Conservation (phyloP, 257 asterid genomes). For the Jaltomata sinuosa region DNA sequence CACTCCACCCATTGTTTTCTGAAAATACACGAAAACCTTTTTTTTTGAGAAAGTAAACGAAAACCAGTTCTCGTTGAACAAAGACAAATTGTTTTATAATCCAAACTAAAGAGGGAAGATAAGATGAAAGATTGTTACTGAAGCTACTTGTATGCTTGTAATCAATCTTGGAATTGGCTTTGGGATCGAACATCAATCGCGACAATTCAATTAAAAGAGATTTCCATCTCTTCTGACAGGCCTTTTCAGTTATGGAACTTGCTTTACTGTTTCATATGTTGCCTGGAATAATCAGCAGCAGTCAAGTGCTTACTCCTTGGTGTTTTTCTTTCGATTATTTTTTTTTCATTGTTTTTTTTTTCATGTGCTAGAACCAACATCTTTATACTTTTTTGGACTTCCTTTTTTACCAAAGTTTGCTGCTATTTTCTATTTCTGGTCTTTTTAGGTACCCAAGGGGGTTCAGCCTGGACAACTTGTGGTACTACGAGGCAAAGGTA, state of each 20-base stretch:
- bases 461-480: conserved; percentile 88
- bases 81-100: not conserved
- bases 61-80: not conserved
- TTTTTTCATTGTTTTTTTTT: not conserved
- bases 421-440: conserved; percentile 12
- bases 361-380: not conserved
- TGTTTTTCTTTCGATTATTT: not conserved
- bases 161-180: not conserved
- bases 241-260: not conserved
- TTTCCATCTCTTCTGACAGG: not conserved
- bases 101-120: not conserved
- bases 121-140: not conserved
- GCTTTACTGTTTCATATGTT: not conserved
- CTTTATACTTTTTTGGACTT: not conserved
- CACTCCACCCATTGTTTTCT: not conserved
- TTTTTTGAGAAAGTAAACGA: not conserved
- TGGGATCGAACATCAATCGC: not conserved
- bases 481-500: conserved; percentile 80
- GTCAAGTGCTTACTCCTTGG: not conserved
- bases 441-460: conserved; percentile 76
- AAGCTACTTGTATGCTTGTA: not conserved
- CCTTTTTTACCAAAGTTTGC: not conserved
- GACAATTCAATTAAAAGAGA: not conserved
- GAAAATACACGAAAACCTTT: not conserved
- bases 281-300: not conserved